These are phyloP conservation scores for Phytopythium cucurbitacearum DNA, from an alignment of 352 stramenopile genomes.

Conservation along the genomic window DNA sequence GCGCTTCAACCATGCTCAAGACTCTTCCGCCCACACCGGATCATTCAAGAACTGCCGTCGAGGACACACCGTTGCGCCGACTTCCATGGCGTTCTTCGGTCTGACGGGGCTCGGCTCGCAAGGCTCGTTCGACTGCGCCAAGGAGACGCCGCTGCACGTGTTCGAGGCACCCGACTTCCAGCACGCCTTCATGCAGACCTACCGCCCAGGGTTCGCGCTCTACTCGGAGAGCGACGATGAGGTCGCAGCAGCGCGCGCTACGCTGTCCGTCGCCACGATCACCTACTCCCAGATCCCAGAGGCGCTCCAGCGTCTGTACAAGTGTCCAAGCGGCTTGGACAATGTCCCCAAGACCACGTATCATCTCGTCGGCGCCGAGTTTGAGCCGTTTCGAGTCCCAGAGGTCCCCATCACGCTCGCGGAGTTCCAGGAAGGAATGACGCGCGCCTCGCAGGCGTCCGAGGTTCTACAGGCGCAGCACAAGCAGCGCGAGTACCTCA, in stretches of 20 bases:
- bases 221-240: conserved; percentile 62
- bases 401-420: conserved; percentile 6
- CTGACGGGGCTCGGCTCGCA: conserved; percentile 56
- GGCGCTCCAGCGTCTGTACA: conserved; percentile 51
- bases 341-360: conserved; percentile 33
- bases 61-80: neutral
- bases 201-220: conserved; percentile 39
- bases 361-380: conserved; percentile 22
- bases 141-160: conserved; percentile 50
- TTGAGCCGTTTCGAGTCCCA: conserved; percentile 1
- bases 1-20: no score
- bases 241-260: conserved; percentile 18
- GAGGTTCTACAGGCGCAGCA: conserved; percentile 23
- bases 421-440: conserved; percentile 32
- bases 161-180: conserved; percentile 56
- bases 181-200: conserved; percentile 53
- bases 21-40: neutral
- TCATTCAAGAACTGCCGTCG: neutral
- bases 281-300: conserved; percentile 28
- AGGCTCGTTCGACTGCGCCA: conserved; percentile 45
- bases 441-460: conserved; percentile 21
- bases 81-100: conserved; percentile 60
- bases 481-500: conserved; percentile 31
- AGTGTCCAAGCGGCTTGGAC: conserved; percentile 47
- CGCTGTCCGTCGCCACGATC: conserved; percentile 27